phyloP scores from a whole-genome alignment of 1,139 yeast genomes.

The Yarrowia galli region DNA sequence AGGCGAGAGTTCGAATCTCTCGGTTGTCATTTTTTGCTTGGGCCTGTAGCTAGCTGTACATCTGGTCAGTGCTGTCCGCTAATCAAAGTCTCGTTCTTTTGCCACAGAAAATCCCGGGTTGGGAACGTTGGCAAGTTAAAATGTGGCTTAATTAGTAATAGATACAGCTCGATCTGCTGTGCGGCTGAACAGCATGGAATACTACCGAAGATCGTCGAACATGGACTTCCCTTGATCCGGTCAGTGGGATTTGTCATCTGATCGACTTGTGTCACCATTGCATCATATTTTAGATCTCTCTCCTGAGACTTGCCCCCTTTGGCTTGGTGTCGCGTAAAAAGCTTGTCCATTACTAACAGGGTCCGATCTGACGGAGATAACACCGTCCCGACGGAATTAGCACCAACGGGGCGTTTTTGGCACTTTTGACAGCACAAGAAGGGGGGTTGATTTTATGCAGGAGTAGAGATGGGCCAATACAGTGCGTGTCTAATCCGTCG shows the following conservation, averaged over 20 bases:
- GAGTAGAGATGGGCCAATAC: too few species aligned
- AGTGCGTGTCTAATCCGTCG: too few species aligned
- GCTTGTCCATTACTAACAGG: not conserved
- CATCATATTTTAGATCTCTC: not conserved
- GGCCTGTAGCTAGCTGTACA: too few species aligned
- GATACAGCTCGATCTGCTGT: too few species aligned
- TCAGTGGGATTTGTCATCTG: not conserved
- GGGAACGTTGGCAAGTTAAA: too few species aligned
- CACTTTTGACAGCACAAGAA: not conserved
- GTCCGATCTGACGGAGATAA: not conserved
- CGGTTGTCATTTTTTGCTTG: not conserved
- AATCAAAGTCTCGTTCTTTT: too few species aligned
- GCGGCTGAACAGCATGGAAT: too few species aligned
- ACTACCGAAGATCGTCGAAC: not conserved
- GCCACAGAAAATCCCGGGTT: too few species aligned
- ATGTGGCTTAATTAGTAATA: too few species aligned
- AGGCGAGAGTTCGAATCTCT: too few species aligned
- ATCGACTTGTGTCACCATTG: not conserved
- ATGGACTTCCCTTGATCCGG: not conserved
- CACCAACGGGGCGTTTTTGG: not conserved
- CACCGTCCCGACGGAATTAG: not conserved
- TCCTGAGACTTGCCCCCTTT: not conserved
- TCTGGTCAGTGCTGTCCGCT: too few species aligned
- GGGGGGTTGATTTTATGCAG: too few species aligned
- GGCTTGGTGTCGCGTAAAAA: not conserved